Conservation (phyloP, 352 stramenopile species). For the Blastocystis sp. region DNA sequence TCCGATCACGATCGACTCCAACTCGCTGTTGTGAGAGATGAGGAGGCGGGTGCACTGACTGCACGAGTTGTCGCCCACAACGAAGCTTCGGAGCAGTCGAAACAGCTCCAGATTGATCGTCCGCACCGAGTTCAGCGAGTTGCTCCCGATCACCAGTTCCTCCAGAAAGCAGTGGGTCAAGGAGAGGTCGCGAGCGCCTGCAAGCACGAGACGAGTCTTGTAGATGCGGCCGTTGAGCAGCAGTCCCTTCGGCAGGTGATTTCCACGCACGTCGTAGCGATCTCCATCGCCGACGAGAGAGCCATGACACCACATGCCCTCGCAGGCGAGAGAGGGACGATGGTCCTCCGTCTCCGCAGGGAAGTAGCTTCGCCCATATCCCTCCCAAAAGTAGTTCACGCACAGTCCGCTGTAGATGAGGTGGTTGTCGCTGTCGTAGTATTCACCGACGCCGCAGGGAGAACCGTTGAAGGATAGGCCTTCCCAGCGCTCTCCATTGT, state of each 20-base stretch:
- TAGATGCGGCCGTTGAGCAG: not conserved
- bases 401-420: not conserved
- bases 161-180: not conserved
- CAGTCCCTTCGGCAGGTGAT: not conserved
- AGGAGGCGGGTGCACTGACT: not conserved
- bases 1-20: not conserved
- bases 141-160: not conserved
- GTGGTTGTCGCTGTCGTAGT: slow-evolving; percentile 14
- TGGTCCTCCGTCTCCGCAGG: not conserved
- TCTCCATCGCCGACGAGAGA: not conserved
- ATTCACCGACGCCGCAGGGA: not conserved
- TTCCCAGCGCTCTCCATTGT: slow-evolving; percentile 5
- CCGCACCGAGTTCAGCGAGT: not conserved
- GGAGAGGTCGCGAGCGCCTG: not conserved
- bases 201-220: not conserved
- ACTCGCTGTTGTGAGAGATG: not conserved
- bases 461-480: not conserved
- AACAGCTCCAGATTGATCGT: not conserved
- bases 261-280: not conserved
- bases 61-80: not conserved
- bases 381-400: not conserved
- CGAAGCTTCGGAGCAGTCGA: not conserved
- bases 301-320: not conserved
- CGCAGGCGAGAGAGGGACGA: not conserved
- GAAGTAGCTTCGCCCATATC: not conserved